Evolutionary conservation across 352 stramenopile species (phyloP).

Genomic region (Saprolegnia diclina): DNA sequence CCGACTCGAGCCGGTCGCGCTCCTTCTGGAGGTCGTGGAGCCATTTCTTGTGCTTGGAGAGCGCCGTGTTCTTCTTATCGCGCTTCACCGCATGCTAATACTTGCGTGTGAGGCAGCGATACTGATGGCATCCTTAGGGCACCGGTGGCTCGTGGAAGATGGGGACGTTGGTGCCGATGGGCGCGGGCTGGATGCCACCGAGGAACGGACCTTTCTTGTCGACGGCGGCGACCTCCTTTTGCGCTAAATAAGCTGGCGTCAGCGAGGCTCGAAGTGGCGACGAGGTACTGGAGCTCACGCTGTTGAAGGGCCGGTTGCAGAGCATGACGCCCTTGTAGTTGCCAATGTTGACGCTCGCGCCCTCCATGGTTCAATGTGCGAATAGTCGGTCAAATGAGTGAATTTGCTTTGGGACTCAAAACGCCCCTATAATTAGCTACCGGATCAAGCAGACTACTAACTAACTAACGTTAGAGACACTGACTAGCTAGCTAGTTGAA

Average conservation of each 20-base stretch:
- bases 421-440: no score
- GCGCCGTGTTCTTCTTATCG: slow-evolving; percentile 87
- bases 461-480: no score
- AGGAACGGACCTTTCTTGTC: slow-evolving; percentile 49
- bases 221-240: slow-evolving; percentile 5
- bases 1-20: slow-evolving; percentile 73
- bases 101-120: neutral
- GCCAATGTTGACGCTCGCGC: slow-evolving; percentile 78
- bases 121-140: neutral
- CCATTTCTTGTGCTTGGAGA: slow-evolving; percentile 92
- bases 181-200: slow-evolving; percentile 54
- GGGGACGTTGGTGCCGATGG: slow-evolving; percentile 71
- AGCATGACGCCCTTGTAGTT: slow-evolving; percentile 96
- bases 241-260: neutral
- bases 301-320: slow-evolving; percentile 91
- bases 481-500: no score
- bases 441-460: no score
- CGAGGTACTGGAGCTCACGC: slow-evolving; percentile 60
- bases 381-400: neutral
- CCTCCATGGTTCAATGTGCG: slow-evolving; percentile 3
- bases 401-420: no score
- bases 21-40: slow-evolving; percentile 90
- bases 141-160: slow-evolving; percentile 69
- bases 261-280: neutral
- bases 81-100: slow-evolving; percentile 65